Evolutionary conservation across 2,329 filamentous ascomycete species (phyloP), one percentile per base, ranked within the genome.

Genomic region (Leptographium procerum): DNA sequence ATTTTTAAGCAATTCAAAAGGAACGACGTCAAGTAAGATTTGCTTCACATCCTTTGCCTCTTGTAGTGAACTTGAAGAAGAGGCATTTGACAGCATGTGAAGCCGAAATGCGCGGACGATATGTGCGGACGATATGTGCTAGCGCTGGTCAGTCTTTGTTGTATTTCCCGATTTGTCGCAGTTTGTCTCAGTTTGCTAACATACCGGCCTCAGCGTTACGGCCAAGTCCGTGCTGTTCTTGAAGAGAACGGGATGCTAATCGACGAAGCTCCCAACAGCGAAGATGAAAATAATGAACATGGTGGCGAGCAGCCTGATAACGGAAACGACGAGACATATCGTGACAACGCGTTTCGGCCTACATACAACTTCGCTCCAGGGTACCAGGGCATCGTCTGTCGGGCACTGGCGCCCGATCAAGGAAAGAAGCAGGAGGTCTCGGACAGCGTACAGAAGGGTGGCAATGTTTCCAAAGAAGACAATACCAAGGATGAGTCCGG

Each of bases 301-400:
- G 55, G 54, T 26, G 40, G 26, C 16, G 65, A 78, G 86, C 61
- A 88, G 95, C 82, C 80, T 79, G 2, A 83, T 89, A 3, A 78
- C 86, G 59, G 83, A 90, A 59, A 83, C 81, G 1, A 89, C 0
- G 80, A 81, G 9, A 28, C 19, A 22, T 7, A 16, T 8, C 26
- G 43, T 0, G 55, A 62, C 4, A 69, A 66, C 2, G 72, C 75
- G 1, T 82, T 82, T 1, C 82, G 88, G 43, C 87, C 89, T 67
- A 90, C 82, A 40, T 96, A 95, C 74, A 97, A 97, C 70, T 95
- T 99, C 68, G 90, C 92, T 0, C 94, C 94, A 0, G 88, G 91
- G 0, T 88, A 90, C 61, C 80, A 87, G 66, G 92, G 94, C 36
- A 77, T 94, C 28, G 88, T 97, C 29, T 96, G 95, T 69, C 84